phyloP scores from a whole-genome alignment of 2,329 filamentous ascomycete species.

The Erysiphe pisi region DNA sequence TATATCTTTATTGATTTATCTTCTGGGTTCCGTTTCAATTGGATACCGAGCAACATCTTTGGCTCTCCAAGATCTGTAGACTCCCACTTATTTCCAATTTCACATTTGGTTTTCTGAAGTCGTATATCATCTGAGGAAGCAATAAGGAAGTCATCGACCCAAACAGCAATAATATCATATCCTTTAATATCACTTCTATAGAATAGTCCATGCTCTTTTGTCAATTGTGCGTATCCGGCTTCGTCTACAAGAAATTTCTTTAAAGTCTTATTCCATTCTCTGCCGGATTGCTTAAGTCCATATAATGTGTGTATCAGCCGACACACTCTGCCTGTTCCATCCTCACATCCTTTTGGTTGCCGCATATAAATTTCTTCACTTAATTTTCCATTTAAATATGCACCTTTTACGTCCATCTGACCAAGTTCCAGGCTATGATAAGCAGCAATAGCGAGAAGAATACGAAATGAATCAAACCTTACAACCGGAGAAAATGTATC shows the following conservation, averaged over 20 bases:
- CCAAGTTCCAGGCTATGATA: background rate
- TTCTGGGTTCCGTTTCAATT: too few relatives aligned
- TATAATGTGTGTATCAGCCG: background rate
- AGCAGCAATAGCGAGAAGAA: conserved; percentile 16
- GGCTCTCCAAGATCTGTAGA: too few relatives aligned
- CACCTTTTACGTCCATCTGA: background rate
- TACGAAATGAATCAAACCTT: conserved; percentile 7
- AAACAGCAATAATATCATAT: conserved; percentile 17
- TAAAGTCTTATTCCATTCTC: too few relatives aligned
- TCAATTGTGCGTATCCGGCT: background rate
- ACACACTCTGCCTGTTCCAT: conserved; percentile 16
- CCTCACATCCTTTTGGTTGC: conserved; percentile 9
- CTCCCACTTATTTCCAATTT: too few relatives aligned
- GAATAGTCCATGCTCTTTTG: background rate
- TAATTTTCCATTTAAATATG: background rate
- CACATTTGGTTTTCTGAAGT: too few relatives aligned
- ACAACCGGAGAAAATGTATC: conserved; percentile 12
- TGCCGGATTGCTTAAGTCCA: background rate
- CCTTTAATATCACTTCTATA: background rate
- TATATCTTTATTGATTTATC: too few relatives aligned
- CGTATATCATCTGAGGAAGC: too few relatives aligned
- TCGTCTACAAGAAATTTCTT: background rate
- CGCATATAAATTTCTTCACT: background rate
- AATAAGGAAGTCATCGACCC: conserved; percentile 9
- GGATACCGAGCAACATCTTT: too few relatives aligned